These are phyloP conservation scores for Teunomyces atbi DNA, from an alignment of 805 yeast genomes.

Conservation along the genomic window DNA sequence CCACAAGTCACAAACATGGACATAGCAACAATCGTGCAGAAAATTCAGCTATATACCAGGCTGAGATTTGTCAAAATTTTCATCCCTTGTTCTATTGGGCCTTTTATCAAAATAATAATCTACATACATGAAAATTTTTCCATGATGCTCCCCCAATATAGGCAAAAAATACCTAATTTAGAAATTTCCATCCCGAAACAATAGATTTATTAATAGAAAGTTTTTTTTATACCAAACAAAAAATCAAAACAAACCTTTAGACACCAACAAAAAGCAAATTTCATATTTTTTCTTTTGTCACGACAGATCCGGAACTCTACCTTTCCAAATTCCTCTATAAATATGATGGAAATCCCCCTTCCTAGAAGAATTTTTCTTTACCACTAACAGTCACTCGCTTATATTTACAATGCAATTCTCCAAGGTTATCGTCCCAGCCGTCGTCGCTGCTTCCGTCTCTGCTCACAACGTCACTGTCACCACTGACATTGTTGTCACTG, in stretches of 20 bases:
- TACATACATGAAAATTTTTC: neutral
- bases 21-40: slow-evolving; percentile 1
- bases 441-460: slow-evolving; percentile 44
- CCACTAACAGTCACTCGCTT: slow-evolving; percentile 2
- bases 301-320: neutral
- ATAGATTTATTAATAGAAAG: neutral
- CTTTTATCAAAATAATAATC: neutral
- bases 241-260: slow-evolving; percentile 1
- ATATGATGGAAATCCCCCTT: slow-evolving; percentile 2
- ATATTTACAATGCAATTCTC: slow-evolving; percentile 35
- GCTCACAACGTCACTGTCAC: slow-evolving; percentile 48
- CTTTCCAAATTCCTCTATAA: slow-evolving; percentile 3
- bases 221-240: neutral
- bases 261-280: neutral
- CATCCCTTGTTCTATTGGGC: neutral
- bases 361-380: neutral
- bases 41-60: neutral
- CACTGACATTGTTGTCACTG: slow-evolving; percentile 61
- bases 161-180: neutral
- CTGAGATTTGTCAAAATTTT: neutral
- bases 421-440: slow-evolving; percentile 34
- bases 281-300: neutral
- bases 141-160: neutral
- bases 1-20: neutral
- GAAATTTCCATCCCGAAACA: neutral